Evolutionary conservation across 208 protist species (phyloP), one percentile per base, ranked within the genome.

Genomic region (Wallacemonas sp.): DNA sequence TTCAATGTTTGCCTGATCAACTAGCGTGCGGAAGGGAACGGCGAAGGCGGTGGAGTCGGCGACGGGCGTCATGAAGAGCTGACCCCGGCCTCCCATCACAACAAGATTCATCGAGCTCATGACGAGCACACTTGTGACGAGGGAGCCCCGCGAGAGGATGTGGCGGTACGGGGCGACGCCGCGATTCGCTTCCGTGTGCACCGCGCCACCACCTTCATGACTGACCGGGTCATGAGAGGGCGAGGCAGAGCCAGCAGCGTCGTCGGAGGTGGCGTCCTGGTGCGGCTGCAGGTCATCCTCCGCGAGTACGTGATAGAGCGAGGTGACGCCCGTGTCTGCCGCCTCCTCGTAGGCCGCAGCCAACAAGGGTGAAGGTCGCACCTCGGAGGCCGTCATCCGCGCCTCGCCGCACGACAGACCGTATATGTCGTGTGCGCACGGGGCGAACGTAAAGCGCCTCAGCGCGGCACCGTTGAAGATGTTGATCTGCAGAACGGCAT

Each of bases 401-500:
- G 21, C 69, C 27, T 67, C 51, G 14, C 65, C 66, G 42, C 58
- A 58, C 47, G 24, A 69, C 2, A 91, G 47, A 1, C 70, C 74
- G 39, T 38, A 65, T 9, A 83, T 61, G 27, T 91, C 79, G 19
- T 63, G 68, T 22, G 68, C 70, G 19, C 66, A 14, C 5, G 58
- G 42, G 22, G 80, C 75, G 42, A 84, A 88, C 17, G 46, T 66
- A 70, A 84, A 80, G 54, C 70, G 51, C 9, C 77, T 39, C 15
- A 91, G 55, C 39, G 71, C 59, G 27, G 63, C 67, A 19, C 76
- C 83, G 60, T 61, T 91, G 47, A 91, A 80, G 51, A 72, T 73
- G 70, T 93, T 90, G 65, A 93, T 90, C 74, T 93, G 82, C 51
- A 82, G 33, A 45, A 95, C 84, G 33, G 75, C 59, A 11, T 71